Evolutionary conservation across 2,329 filamentous ascomycete genomes (phyloP).

Genomic region (Fusarium brachygibbosum): DNA sequence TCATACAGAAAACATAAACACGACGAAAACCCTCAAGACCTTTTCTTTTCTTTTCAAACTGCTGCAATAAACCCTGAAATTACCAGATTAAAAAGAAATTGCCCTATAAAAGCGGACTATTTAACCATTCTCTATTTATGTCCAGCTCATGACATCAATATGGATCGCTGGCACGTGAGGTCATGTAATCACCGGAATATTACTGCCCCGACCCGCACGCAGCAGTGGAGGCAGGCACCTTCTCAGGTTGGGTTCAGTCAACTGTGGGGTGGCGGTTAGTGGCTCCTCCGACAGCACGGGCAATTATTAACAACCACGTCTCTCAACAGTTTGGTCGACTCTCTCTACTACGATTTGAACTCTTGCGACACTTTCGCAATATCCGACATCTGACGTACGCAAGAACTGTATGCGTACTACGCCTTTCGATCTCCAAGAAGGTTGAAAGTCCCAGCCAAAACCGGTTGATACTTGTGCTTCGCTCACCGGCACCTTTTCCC

Average conservation of each 20-base stretch:
- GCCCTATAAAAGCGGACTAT: too few species aligned
- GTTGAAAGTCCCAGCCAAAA: not conserved
- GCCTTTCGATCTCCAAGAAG: not conserved
- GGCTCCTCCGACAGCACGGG: constrained; percentile 32
- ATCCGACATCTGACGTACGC: not conserved
- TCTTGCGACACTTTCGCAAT: constrained; percentile 10
- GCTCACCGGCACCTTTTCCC: constrained; percentile 6
- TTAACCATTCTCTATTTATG: not conserved
- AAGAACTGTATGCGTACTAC: not conserved
- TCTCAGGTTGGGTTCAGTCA: constrained; percentile 13
- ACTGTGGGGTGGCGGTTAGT: constrained; percentile 42
- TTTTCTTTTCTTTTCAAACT: not conserved
- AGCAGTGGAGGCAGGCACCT: not conserved
- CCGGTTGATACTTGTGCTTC: not conserved
- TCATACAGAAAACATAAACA: not conserved
- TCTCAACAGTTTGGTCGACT: constrained; percentile 42
- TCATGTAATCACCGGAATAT: constrained; percentile 26
- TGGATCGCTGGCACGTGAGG: constrained; percentile 41
- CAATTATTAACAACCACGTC: constrained; percentile 46
- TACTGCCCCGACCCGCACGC: constrained; percentile 13
- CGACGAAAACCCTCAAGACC: not conserved
- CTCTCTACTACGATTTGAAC: constrained; percentile 7
- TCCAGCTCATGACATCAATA: constrained; percentile 43
- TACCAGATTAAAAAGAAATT: not conserved
- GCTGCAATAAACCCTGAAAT: not conserved